Percentiles rank a stretch among this genome's conserved stretches.
phyloP scores from a whole-genome alignment of 805 yeast species.

The Nakazawaea peltata region DNA sequence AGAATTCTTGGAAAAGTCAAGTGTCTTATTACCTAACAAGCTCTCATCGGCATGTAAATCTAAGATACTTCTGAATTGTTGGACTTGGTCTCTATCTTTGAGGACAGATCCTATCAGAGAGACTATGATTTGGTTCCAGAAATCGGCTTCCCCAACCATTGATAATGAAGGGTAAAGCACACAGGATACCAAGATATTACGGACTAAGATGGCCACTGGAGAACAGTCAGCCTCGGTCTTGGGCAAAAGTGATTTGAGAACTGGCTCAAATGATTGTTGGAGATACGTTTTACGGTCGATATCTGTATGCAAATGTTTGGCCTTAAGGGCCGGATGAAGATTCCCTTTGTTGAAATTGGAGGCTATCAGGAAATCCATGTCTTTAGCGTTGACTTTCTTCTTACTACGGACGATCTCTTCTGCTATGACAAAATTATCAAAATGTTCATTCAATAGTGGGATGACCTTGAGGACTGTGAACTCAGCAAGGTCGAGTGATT shows the following conservation, averaged over 20 bases:
- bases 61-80: constrained; percentile 59
- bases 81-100: constrained; percentile 68
- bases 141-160: constrained; percentile 64
- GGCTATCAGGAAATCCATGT: constrained; percentile 32
- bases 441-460: constrained; percentile 64
- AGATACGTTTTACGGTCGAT: constrained; percentile 43
- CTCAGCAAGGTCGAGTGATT: constrained; percentile 42
- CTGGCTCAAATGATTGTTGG: constrained; percentile 27
- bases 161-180: constrained; percentile 43
- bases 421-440: constrained; percentile 38
- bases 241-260: constrained; percentile 46
- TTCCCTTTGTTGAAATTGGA: constrained; percentile 39
- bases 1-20: constrained; percentile 13
- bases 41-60: constrained; percentile 48
- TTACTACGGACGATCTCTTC: constrained; percentile 25
- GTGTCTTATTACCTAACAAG: not conserved
- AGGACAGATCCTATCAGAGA: constrained; percentile 53
- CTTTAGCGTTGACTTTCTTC: constrained; percentile 20
- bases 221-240: constrained; percentile 36
- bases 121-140: constrained; percentile 61
- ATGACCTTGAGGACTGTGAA: constrained; percentile 48
- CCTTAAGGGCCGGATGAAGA: constrained; percentile 49
- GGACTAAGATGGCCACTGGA: constrained; percentile 39
- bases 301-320: constrained; percentile 26
- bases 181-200: constrained; percentile 56